These are phyloP conservation scores for Grosmannia clavigera DNA, from an alignment of 2,329 filamentous ascomycete genomes.

Conservation along the genomic window DNA sequence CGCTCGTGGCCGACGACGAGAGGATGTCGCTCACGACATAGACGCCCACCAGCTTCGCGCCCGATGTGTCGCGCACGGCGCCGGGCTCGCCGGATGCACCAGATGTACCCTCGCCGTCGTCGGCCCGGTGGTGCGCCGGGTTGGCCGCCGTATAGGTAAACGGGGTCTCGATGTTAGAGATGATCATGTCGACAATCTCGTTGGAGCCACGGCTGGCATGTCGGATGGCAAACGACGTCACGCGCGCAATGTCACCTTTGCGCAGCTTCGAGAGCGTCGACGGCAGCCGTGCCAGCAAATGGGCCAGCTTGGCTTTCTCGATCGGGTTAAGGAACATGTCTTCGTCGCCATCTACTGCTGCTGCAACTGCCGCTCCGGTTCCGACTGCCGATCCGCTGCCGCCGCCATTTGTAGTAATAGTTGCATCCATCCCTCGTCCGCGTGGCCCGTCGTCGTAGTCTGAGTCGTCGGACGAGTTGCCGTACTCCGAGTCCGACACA, in stretches of 20 bases:
- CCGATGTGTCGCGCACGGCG: constrained; percentile 46
- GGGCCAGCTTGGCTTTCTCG: constrained; percentile 71
- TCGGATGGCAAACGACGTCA: constrained; percentile 80
- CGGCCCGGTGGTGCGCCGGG: constrained; percentile 28
- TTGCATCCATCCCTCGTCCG: too few relatives aligned
- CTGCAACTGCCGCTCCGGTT: constrained; percentile 1
- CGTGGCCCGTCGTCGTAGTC: constrained; percentile 43
- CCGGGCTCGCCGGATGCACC: constrained; percentile 6
- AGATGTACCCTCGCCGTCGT: constrained; percentile 17
- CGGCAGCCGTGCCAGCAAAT: constrained; percentile 73
- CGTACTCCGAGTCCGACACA: constrained; percentile 69
- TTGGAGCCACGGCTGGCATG: constrained; percentile 77
- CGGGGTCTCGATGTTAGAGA: constrained; percentile 69
- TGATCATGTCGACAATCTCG: constrained; percentile 81
- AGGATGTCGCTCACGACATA: constrained; percentile 71
- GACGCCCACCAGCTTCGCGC: constrained; percentile 65
- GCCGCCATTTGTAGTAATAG: neutral
- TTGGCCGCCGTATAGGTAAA: constrained; percentile 63
- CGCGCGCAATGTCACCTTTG: constrained; percentile 73
- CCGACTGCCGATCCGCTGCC: neutral
- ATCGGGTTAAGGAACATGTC: constrained; percentile 66
- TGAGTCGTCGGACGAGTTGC: constrained; percentile 72
- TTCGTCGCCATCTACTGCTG: constrained; percentile 29
- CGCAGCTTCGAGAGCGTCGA: constrained; percentile 60
- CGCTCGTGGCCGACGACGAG: constrained; percentile 62